Evolutionary conservation across 768 basidiomycete genomes (phyloP).

Genomic region (Termitomyces titanicus): DNA sequence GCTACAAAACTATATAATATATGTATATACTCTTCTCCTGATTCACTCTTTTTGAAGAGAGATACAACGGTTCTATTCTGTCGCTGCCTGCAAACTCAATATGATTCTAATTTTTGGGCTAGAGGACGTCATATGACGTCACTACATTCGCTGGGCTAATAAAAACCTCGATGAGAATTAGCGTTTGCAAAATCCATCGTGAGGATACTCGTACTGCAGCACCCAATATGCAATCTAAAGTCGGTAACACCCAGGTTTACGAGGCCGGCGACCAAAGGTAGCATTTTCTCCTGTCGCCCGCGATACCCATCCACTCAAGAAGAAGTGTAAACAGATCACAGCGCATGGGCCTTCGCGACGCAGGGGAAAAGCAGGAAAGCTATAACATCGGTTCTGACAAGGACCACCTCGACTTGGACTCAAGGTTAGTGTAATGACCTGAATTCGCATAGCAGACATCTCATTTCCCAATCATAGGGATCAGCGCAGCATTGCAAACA

Average conservation of each 20-base stretch:
- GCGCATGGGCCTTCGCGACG: background rate
- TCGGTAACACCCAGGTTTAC: conserved; percentile 46
- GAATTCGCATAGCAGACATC: too few species aligned
- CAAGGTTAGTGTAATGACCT: background rate
- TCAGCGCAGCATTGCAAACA: conserved; percentile 33
- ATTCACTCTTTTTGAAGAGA: too few species aligned
- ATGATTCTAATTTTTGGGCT: too few species aligned
- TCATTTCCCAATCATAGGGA: background rate
- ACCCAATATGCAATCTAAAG: conserved; percentile 42
- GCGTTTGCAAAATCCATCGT: too few species aligned
- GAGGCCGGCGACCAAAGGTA: conserved; percentile 47
- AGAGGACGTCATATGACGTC: background rate
- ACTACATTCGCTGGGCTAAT: background rate
- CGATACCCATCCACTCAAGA: background rate
- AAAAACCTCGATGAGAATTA: background rate
- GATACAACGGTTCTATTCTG: too few species aligned
- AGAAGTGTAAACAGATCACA: background rate
- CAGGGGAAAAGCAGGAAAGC: background rate
- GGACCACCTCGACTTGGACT: background rate
- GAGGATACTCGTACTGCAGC: background rate
- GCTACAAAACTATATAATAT: too few species aligned
- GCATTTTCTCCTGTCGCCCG: too few species aligned
- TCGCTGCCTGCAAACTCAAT: too few species aligned
- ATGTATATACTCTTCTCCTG: too few species aligned
- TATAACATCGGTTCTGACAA: background rate